Base-by-base conservation (phyloP, 108 stramenopile genomes). In the Craspedostauros australis region DNA sequence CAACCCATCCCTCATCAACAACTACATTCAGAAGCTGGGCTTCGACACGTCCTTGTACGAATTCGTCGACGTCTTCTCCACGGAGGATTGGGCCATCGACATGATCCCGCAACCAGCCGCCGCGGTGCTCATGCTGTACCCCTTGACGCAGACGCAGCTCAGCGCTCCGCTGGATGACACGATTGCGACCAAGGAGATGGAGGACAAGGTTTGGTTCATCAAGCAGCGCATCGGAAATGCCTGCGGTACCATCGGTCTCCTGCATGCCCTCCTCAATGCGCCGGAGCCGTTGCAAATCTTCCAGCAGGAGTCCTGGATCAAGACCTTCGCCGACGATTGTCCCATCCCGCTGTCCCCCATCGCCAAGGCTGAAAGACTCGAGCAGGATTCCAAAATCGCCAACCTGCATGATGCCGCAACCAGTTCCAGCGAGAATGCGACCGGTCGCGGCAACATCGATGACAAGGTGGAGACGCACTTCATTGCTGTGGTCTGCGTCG, bases 1-100 rank as follows among this genome's bases (percentile, higher is more conserved):
- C 14, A 95, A 95, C 57, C 94, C 94, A 1, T 57, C 72, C 11
- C 59, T 87, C 19, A 79, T 93, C 55, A 90, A 91, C 56, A 60
- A 57, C 8, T 93, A 91, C 72, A 51, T 85, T 21, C 54, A 53
- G 20, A 86, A 76, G 39, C 68, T 95, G 6, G 94, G 94, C 15
- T 81, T 83, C 37, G 70, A 82, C 28, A 84, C 76, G 0, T 49
- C 21, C 3, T n/a, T 58, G 7, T 85, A 80, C 56, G 66, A 74
- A 47, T 89, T 86, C 37, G 36, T 49, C 34, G 90, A 92, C 64
- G 80, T 92, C 20, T 86, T 76, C 42, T 72, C 72, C 36, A 82
- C 79, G 11, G 85, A 86, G 57, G 75, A 72, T 16, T 83, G 82
- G 85, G 90, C 85, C 11, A 46, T 92, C 29, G 72, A 84, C 8